Conservation (phyloP, 306 rosid species). For the Astragalus membranaceus region DNA sequence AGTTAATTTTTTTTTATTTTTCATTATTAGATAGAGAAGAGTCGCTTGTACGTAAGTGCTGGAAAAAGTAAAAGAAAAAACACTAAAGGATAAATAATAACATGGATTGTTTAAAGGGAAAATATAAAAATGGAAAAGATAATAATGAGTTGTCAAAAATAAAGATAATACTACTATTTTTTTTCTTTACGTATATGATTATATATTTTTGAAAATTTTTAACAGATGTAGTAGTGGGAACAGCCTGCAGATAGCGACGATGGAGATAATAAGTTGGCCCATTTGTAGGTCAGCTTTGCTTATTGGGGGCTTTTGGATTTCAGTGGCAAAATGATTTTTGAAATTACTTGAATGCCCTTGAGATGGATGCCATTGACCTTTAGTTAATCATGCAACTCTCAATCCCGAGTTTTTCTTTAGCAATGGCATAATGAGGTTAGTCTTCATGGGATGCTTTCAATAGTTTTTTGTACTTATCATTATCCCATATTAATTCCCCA, state of each 20-base stretch:
- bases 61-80: conserved; percentile 17
- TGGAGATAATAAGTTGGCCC: conserved; percentile 66
- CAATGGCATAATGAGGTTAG: conserved; percentile 9
- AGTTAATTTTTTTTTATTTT: conserved; percentile 2
- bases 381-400: conserved; percentile 13
- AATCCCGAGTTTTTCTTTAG: conserved; percentile 10
- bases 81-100: conserved; percentile 5
- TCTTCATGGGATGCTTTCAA: conserved; percentile 13
- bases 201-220: not conserved
- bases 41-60: conserved; percentile 29
- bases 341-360: conserved; percentile 31
- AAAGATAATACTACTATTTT: not conserved
- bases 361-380: conserved; percentile 32
- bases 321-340: conserved; percentile 3
- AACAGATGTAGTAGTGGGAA: conserved; percentile 46
- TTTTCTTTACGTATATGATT: not conserved
- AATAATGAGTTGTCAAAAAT: not conserved
- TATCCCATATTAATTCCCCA: too few species aligned
- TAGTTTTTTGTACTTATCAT: too few species aligned
- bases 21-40: not conserved
- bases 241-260: conserved; percentile 66
- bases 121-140: conserved; percentile 9
- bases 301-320: conserved; percentile 39
- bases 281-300: conserved; percentile 59
- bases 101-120: conserved; percentile 12